These are phyloP conservation scores for Cornus controversa DNA, from an alignment of 148 eudicot genomes.

Conservation along the genomic window DNA sequence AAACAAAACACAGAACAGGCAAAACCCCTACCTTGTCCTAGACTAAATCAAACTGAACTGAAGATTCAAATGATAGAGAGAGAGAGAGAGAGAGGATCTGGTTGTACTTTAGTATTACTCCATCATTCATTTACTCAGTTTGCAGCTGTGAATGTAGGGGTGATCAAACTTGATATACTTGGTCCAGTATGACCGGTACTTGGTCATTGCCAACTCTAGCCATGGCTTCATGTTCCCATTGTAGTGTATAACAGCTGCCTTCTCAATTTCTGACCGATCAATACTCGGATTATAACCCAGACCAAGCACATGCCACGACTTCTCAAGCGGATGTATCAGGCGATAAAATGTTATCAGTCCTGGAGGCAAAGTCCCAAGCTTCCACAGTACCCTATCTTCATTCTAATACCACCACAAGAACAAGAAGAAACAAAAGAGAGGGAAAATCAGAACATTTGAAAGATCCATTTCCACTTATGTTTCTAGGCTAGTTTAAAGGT, in stretches of 20 bases:
- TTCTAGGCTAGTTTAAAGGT: not conserved
- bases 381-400: constrained; percentile 82
- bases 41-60: not conserved
- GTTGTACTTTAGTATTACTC: not conserved
- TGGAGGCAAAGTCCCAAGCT: constrained; percentile 88
- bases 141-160: constrained; percentile 72
- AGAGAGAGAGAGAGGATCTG: constrained; percentile 11
- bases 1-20: not conserved
- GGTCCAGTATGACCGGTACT: constrained; percentile 74
- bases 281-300: constrained; percentile 82
- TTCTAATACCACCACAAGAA: constrained; percentile 46
- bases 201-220: constrained; percentile 85
- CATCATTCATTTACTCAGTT: constrained; percentile 33
- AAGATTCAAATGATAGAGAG: not conserved
- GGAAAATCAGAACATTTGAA: not conserved
- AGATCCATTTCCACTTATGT: not conserved
- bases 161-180: constrained; percentile 78
- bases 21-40: constrained; percentile 1
- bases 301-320: constrained; percentile 92
- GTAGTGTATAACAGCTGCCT: constrained; percentile 88
- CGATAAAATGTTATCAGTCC: constrained; percentile 86
- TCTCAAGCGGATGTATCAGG: constrained; percentile 70
- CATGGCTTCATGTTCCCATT: constrained; percentile 97
- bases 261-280: constrained; percentile 59
- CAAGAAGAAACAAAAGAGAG: not conserved